Evolutionary conservation across 352 stramenopile genomes (phyloP), one percentile per base, ranked within the genome.

Genomic region (Phytophthora pisi): DNA sequence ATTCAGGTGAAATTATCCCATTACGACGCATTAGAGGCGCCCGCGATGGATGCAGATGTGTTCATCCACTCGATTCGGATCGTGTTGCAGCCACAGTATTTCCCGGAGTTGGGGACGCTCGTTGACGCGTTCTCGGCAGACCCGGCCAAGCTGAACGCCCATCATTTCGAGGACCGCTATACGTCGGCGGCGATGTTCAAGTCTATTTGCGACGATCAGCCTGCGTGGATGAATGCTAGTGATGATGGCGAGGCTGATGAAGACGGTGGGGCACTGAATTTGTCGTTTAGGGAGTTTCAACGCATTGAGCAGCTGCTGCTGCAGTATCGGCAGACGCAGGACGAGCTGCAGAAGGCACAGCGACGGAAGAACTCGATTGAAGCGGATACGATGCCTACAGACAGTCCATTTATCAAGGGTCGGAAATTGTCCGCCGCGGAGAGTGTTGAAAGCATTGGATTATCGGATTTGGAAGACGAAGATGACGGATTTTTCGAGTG

Each of bases 401-500:
- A 51, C 2, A 62, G 66, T 13, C 74, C 76, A 49, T 38, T 57
- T 36, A 74, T 79, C 20, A 58, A 73, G n/a, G 64, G 60, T 13
- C 69, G 84, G 13, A 86, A 84, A 38, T 50, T 93, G 46, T 96
- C 88, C 23, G 70, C 73, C 15, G 86, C 82, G 3, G 88, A 95
- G 52, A 93, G 84, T 61, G 84, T 95, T 7, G 88, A 95, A 52
- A 94, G 84, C 40, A 78, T 84, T 40, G 89, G 88, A 5, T 65
- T 96, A 11, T 96, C 88, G 2, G 89, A 96, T 55, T 57, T 96
- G 40, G 89, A 96, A 43, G 83, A 92, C 16, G 88, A 96, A 20
- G 84, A 92, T 13, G 82, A 84, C 45, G 55, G 59, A 0, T 93
- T 95, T 66, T 96, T 94, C 30, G 89, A 96, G 31, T 92, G 82